Evolutionary conservation across 2,329 filamentous ascomycete genomes (phyloP), one percentile per base, ranked within the genome.

Genomic region (Chaetomium globosum): DNA sequence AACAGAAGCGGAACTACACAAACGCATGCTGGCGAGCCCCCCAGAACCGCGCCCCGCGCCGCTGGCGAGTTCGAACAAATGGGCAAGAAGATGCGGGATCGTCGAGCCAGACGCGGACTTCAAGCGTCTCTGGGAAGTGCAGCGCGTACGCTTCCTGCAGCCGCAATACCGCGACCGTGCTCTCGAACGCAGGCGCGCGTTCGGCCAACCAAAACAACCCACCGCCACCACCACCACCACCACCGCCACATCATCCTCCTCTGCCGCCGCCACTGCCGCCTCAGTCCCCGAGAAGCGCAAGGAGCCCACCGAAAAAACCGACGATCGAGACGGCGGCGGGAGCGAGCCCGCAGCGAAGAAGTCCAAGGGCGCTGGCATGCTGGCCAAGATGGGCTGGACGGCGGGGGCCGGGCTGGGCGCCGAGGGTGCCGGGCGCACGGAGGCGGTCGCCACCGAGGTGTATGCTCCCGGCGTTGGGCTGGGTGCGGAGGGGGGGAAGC

Each of bases 311-410:
- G 51, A 4, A 74, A 76, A 8, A 61, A 67, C 46, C 19, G 30
- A 52, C 26, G 72, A 74, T 8, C 33, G 46, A 1, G 49, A 21
- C 21, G 21, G 16, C 39, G 49, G 16, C 21, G n/a, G 19, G 10
- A 26, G 31, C 36, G 36, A 61, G 8, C 75, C 78, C 36, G 76
- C 80, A 7, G 74, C 74, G 33, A 74, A 74, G 58, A 77, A 80
- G 65, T 87, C 85, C 43, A 90, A 89, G 75, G 88, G 88, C 13
- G 87, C 87, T 0, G 85, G 86, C 3, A 81, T 91, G 73, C 79
- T 92, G 48, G 85, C 87, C 48, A 91, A 91, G 79, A 89, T 90
- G 85, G 89, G 89, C 30, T 91, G 88, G 88, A 85, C 79, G 26
- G 80, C 82, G 0, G 89, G 89, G 9, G 81, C 83, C 64, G 88